phyloP scores from a whole-genome alignment of 192 early-diverging fungal genomes.

The Umbelopsis isabellina region DNA sequence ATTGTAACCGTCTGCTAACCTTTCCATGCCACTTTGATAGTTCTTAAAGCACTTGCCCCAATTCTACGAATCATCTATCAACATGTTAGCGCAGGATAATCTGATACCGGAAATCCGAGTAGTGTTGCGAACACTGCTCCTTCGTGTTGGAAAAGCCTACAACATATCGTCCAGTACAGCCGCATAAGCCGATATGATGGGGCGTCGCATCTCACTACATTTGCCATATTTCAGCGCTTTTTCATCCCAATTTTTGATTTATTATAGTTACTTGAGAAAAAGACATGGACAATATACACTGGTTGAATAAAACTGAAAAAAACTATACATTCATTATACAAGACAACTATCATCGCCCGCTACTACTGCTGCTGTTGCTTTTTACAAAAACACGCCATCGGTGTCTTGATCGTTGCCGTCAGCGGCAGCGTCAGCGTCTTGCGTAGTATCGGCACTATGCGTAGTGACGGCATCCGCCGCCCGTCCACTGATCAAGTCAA shows the following conservation, averaged over 20 bases:
- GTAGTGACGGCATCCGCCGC: too few relatives aligned
- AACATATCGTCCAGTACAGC: slow-evolving; percentile 28
- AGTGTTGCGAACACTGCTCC: slow-evolving; percentile 48
- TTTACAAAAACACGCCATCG: too few relatives aligned
- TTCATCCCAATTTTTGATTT: neutral
- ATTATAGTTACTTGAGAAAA: slow-evolving; percentile 5
- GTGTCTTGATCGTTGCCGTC: too few relatives aligned
- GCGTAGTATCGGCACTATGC: neutral
- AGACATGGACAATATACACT: neutral
- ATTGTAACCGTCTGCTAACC: neutral
- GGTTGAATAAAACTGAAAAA: slow-evolving; percentile 11
- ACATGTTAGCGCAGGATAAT: slow-evolving; percentile 66
- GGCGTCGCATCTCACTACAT: neutral
- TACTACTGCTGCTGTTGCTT: too few relatives aligned
- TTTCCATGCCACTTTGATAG: slow-evolving; percentile 33
- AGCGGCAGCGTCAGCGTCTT: too few relatives aligned
- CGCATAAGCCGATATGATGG: neutral
- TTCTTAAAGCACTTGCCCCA: slow-evolving; percentile 60
- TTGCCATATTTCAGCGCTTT: neutral
- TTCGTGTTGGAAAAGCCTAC: slow-evolving; percentile 50
- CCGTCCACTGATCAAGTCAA: neutral
- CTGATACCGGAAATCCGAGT: slow-evolving; percentile 61
- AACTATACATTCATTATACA: neutral
- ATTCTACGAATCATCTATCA: slow-evolving; percentile 69
- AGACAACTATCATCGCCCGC: too few relatives aligned